Percentiles rank a stretch among this genome's conserved stretches.
Evolutionary conservation across 352 stramenopile genomes (phyloP).

Genomic region (Bremia lactucae): DNA sequence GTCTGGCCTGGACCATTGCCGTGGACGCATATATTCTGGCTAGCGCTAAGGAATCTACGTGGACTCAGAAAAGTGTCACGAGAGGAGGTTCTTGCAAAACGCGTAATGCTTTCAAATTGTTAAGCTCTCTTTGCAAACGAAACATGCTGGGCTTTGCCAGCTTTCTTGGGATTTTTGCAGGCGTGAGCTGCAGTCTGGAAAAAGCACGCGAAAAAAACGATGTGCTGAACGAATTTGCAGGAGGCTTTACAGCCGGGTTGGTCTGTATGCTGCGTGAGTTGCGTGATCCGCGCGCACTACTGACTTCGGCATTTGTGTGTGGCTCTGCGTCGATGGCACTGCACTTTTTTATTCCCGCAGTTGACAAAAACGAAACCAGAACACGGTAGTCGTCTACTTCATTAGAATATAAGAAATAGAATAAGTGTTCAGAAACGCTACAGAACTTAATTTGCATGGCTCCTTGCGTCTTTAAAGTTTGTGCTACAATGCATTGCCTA

Average conservation of each 20-base stretch:
- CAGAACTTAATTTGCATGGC: too few species aligned
- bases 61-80: slow-evolving; percentile 23
- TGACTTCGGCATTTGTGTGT: slow-evolving; percentile 35
- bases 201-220: slow-evolving; percentile 43
- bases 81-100: slow-evolving; percentile 14
- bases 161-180: slow-evolving; percentile 68
- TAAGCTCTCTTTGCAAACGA: slow-evolving; percentile 25
- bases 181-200: slow-evolving; percentile 60
- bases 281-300: slow-evolving; percentile 28
- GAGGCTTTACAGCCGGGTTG: slow-evolving; percentile 50
- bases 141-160: slow-evolving; percentile 61
- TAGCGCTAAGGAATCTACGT: slow-evolving; percentile 30
- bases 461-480: too few species aligned
- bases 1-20: slow-evolving; percentile 63
- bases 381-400: not conserved
- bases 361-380: slow-evolving; percentile 15
- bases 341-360: slow-evolving; percentile 37
- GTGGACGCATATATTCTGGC: slow-evolving; percentile 57
- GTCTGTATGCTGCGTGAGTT: slow-evolving; percentile 37
- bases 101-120: slow-evolving; percentile 22
- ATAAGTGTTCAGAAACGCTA: too few species aligned
- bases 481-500: too few species aligned
- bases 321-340: slow-evolving; percentile 45
- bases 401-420: too few species aligned
- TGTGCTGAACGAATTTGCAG: slow-evolving; percentile 55